Base-by-base conservation (phyloP, 805 yeast species). In the Suhomyces faveliae region DNA sequence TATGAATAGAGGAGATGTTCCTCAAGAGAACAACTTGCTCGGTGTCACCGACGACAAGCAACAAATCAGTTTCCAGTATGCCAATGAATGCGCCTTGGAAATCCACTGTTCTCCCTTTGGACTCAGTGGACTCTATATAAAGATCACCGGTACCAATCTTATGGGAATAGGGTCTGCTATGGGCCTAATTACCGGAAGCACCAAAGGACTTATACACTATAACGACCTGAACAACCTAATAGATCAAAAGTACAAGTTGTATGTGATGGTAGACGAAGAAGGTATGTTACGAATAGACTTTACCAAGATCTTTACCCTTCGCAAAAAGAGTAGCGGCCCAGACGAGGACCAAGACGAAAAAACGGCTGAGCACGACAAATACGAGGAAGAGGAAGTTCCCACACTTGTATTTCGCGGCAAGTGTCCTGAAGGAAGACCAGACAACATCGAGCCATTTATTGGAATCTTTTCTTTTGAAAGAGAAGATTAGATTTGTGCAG, bases 51-150 rank as follows among this genome's bases (percentile, higher is more conserved):
- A 37, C n/a, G 35, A 23, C 35, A 25, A 45, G 13, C 40, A 44
- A 11, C 57, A 54, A 23, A 50, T 61, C 30, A 54, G 52, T 33
- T 78, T 76, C 60, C 68, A 70, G 43, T 75, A 67, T 52, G 76
- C 81, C 45, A 75, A 74, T 50, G 76, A 72, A 50, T 78, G 82
- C 53, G 80, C 76, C 29, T 57, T 78, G 20, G 83, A 78, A 52
- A 72, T 77, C 21, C 82, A 78, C 59, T 78, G 82, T 55, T 77
- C 82, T 2, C 83, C 83, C 2, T 78, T 78, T 56, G 83, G 83
- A 11, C 67, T 78, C 17, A 69, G 78, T 29, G 83, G 83, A 11
- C 57, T 78, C 8, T 78, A 77, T 57, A 66, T 78, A 35, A 76
- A 76, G 49, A 66, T 78, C 12, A 66, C 63, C 5, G 81, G 76